Percentiles rank a stretch among this genome's conserved stretches.
Conservation (phyloP, 202 grass and related monocot species). For the Sporobolus alterniflorus region DNA sequence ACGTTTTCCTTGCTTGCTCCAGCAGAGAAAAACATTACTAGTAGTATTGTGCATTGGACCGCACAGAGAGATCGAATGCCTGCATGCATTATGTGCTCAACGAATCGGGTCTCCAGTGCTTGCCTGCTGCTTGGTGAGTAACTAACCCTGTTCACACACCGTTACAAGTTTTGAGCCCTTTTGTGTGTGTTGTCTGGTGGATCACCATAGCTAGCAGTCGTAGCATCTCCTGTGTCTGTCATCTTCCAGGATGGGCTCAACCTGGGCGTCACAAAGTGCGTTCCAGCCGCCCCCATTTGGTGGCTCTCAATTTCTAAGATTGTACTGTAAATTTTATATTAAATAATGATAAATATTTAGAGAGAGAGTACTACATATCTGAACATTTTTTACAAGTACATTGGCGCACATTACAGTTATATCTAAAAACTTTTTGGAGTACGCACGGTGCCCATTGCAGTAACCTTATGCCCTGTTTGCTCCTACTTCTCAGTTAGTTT, state of each 20-base stretch:
- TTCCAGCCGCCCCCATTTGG: background rate
- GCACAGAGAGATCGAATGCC: background rate
- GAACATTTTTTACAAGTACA: no score
- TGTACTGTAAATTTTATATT: background rate
- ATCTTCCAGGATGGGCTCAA: background rate
- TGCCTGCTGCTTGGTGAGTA: background rate
- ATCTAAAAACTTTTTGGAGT: no score
- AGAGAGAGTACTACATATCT: no score
- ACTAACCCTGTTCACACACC: conserved; percentile 40
- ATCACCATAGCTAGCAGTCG: background rate
- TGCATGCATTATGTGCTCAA: no score
- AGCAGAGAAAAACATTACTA: background rate
- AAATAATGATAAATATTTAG: no score
- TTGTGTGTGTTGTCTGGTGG: background rate
- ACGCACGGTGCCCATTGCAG: no score
- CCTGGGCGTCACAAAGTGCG: background rate
- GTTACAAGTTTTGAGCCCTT: background rate
- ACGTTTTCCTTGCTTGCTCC: background rate
- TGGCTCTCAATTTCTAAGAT: background rate
- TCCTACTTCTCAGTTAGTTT: no score
- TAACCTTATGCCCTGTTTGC: no score
- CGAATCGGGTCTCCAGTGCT: no score
- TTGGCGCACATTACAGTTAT: no score
- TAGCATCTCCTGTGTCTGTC: background rate
- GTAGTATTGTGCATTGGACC: background rate